phyloP scores from a whole-genome alignment of 495 filamentous ascomycete genomes.

The Daldinia grandis region DNA sequence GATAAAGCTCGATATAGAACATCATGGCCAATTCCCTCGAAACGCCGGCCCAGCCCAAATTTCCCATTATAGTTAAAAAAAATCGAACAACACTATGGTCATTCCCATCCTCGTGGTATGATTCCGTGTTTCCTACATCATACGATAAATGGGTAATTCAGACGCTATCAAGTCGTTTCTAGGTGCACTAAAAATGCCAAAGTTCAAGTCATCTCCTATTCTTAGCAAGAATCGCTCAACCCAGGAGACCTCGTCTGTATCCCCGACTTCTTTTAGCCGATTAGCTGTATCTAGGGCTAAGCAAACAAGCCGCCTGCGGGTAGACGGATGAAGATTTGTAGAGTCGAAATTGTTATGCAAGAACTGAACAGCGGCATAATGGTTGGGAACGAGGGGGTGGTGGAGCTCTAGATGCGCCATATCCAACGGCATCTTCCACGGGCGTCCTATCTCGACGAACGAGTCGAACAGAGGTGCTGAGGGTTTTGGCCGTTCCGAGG shows the following conservation, averaged over 20 bases:
- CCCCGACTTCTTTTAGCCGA: conserved; percentile 36
- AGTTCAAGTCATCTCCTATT: conserved; percentile 20
- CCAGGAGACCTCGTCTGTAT: conserved; percentile 37
- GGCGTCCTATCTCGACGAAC: conserved; percentile 46
- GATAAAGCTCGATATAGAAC: not conserved
- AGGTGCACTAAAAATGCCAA: conserved; percentile 2
- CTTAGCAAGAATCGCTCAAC: conserved; percentile 31
- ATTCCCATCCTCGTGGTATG: not conserved
- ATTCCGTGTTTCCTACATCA: not conserved
- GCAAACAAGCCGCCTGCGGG: conserved; percentile 29
- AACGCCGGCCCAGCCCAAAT: conserved; percentile 30
- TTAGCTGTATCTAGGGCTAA: conserved; percentile 41
- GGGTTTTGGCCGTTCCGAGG: conserved; percentile 43
- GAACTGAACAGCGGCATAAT: conserved; percentile 48
- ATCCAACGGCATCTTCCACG: conserved; percentile 30
- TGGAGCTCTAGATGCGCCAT: conserved; percentile 53
- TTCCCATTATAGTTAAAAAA: conserved; percentile 8
- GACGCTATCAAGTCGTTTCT: conserved; percentile 1
- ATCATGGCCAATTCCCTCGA: not conserved
- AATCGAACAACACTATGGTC: conserved; percentile 5
- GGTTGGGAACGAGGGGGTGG: conserved; percentile 51
- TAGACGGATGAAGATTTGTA: not conserved
- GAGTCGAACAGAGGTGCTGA: conserved; percentile 50
- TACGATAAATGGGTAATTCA: conserved; percentile 11
- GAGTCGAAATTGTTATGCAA: conserved; percentile 24